Evolutionary conservation across 768 basidiomycete genomes (phyloP).

Genomic region (Neoboletus magnificus): DNA sequence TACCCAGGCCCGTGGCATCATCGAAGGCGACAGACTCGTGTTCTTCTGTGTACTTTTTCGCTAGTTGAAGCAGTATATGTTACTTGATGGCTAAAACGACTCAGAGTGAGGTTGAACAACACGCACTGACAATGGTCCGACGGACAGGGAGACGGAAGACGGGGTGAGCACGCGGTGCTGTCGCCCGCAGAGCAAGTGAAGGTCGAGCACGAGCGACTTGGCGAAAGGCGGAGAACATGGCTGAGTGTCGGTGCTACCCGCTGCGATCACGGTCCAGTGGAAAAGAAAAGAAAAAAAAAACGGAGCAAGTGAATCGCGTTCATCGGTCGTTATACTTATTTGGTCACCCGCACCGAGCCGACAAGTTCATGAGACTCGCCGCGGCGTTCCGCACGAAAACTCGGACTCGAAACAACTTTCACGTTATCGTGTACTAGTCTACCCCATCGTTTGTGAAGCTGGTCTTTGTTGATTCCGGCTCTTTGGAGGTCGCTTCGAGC

Average conservation of each 20-base stretch:
- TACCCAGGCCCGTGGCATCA: constrained; percentile 36
- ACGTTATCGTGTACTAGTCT: not conserved
- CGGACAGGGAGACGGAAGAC: constrained; percentile 3
- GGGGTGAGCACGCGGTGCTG: not conserved
- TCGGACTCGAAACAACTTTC: not conserved
- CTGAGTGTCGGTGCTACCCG: not conserved
- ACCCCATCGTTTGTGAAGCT: not conserved
- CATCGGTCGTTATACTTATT: constrained; percentile 9
- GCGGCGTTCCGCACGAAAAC: not conserved
- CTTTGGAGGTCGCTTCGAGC: not conserved
- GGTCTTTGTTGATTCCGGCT: no score
- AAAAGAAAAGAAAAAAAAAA: constrained; percentile 52
- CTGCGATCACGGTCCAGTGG: not conserved
- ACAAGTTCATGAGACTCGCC: not conserved
- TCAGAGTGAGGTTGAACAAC: not conserved
- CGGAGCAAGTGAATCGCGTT: not conserved
- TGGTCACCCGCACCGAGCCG: constrained; percentile 18
- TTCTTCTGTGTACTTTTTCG: constrained; percentile 53
- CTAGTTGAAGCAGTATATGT: not conserved
- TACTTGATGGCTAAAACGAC: not conserved
- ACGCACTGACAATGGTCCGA: constrained; percentile 30
- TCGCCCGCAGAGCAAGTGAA: constrained; percentile 2
- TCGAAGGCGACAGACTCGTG: constrained; percentile 48
- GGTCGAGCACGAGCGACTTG: constrained; percentile 13
- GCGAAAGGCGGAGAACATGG: constrained; percentile 19